Percentiles rank a stretch among this genome's conserved stretches.
Conservation (phyloP, 139 green algal genomes). For the Closterium sp. region DNA sequence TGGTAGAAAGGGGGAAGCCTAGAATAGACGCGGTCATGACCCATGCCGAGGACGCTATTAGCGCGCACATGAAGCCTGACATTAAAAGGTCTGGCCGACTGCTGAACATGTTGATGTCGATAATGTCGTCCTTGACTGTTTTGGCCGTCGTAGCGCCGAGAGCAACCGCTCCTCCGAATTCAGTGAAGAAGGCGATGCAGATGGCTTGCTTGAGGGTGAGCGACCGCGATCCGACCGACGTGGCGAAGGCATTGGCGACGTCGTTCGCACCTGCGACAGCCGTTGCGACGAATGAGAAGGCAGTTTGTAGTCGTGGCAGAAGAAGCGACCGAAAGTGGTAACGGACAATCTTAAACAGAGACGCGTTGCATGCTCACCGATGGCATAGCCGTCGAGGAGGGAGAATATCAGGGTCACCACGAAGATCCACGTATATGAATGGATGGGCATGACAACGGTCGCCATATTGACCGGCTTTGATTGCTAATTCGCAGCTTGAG, state of each 20-base stretch:
- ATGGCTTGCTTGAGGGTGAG: constrained; percentile 47
- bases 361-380: neutral
- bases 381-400: neutral
- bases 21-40: constrained; percentile 49
- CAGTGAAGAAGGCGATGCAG: constrained; percentile 31
- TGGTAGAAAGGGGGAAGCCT: constrained; percentile 60
- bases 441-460: neutral
- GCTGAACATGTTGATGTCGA: constrained; percentile 7
- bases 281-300: neutral
- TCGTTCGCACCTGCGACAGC: neutral
- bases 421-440: neutral
- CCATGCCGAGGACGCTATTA: constrained; percentile 54
- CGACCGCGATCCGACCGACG: constrained; percentile 56
- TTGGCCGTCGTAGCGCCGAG: constrained; percentile 15
- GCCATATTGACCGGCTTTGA: neutral
- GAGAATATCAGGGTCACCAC: neutral
- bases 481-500: neutral
- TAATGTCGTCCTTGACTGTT: constrained; percentile 30
- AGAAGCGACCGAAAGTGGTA: neutral
- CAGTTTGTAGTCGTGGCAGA: neutral
- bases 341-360: neutral
- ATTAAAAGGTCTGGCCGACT: constrained; percentile 49
- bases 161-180: constrained; percentile 31
- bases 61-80: constrained; percentile 54
- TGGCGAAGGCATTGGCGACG: constrained; percentile 54